Base-by-base conservation (phyloP, 192 early-diverging fungal genomes). In the Phycomyces nitens region DNA sequence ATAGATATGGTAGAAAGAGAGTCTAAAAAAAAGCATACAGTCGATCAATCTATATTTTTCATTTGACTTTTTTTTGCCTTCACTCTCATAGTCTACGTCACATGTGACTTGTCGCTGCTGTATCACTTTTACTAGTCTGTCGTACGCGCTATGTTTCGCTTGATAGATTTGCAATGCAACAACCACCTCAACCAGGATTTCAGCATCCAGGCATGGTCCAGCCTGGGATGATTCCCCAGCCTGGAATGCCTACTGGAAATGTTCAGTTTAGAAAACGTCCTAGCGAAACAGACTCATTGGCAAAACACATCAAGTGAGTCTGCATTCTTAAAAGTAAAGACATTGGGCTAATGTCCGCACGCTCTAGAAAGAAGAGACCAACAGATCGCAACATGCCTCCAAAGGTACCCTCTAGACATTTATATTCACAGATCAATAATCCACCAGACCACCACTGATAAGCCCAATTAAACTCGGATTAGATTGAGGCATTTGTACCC, bases 401-500 rank as follows among this genome's bases (percentile, higher is more conserved):
- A 21, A 69, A 63, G 47, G 68, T 69, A 69, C 39, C 15, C 22
- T 6, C 38, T 20, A 7, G 2, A 58, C 22, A 42, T 16, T 21
- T 4, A 41, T 1, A 39, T 9, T 5, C 14, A 57, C 22, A 38
- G 18, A 7, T 20, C 0, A 6, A 22, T 58, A 9, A 5, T 21
- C n/a, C 26, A 40, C 29, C 5, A 21, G 6, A 27, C 15, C 22
- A 50, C 40, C 15, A 50, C 49, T 52, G 18, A 10, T 49, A 60
- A 40, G 22, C 24, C 4, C 12, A 43, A 16, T 7, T 40, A 24
- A 21, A 43, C 18, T 39, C 34, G 15, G 49, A 20, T 16, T 81
- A 94, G 86, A 89, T 99, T 70, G 94, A 95, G 44, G 75, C 87
- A 1, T 88, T 89, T 76, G 89, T 99, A 29, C 94, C 95, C 10